Evolutionary conservation across 345 rosid species (phyloP).

Genomic region (Citrus reticulata): DNA sequence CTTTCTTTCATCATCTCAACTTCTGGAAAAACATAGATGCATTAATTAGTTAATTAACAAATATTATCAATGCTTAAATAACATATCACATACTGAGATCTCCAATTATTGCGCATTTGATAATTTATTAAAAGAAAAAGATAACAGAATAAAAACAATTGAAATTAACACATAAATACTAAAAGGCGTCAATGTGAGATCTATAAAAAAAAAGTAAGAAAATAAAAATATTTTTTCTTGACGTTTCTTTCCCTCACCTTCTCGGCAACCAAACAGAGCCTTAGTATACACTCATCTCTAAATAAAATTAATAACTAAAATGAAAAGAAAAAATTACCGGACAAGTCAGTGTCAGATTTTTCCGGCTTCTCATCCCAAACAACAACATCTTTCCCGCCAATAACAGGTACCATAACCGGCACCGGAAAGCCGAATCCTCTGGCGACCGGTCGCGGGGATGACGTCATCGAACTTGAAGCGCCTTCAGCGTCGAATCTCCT

Average conservation of each 20-base stretch:
- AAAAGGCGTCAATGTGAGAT: neutral
- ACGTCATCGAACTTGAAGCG: slow-evolving; percentile 61
- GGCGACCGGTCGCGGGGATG: slow-evolving; percentile 47
- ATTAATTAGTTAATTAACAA: neutral
- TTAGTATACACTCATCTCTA: neutral
- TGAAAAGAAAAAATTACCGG: slow-evolving; percentile 40
- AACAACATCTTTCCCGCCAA: slow-evolving; percentile 54
- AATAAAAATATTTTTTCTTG: neutral
- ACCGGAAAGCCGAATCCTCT: slow-evolving; percentile 49
- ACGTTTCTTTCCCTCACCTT: neutral
- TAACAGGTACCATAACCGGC: slow-evolving; percentile 55
- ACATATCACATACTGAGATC: neutral
- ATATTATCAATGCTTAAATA: neutral
- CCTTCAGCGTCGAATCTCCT: slow-evolving; percentile 64
- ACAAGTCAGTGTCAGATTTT: slow-evolving; percentile 54
- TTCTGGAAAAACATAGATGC: slow-evolving; percentile 32
- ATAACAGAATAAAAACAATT: neutral
- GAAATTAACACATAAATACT: neutral
- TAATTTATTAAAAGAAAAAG: neutral
- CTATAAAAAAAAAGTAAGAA: neutral
- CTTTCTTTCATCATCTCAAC: slow-evolving; percentile 98
- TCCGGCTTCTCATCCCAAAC: slow-evolving; percentile 64
- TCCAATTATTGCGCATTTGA: neutral
- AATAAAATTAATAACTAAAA: neutral
- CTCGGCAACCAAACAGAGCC: neutral